These are phyloP conservation scores for Boletus fagicola DNA, from an alignment of 768 basidiomycete genomes.

Conservation along the genomic window DNA sequence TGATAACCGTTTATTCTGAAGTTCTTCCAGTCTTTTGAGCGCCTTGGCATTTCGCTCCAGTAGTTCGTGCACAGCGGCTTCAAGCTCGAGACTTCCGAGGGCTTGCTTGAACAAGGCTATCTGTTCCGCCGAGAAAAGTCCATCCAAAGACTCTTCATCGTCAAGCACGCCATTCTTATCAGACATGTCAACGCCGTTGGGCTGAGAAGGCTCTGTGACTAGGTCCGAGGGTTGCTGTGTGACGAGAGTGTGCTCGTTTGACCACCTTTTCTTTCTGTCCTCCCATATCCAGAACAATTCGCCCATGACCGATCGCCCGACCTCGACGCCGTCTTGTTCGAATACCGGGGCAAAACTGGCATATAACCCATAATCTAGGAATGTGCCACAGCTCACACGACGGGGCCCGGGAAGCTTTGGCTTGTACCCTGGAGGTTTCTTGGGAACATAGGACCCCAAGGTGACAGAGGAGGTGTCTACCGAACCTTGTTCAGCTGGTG, in stretches of 20 bases:
- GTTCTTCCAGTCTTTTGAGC: conserved; percentile 57
- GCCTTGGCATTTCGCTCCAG: conserved; percentile 65
- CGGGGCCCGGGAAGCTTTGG: conserved; percentile 49
- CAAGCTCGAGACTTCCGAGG: conserved; percentile 60
- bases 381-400: conserved; percentile 59
- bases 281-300: conserved; percentile 56
- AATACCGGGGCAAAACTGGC: conserved; percentile 78
- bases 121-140: conserved; percentile 56
- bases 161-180: conserved; percentile 20
- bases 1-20: conserved; percentile 59
- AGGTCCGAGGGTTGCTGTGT: conserved; percentile 4
- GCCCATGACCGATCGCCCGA: conserved; percentile 61
- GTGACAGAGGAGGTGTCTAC: conserved; percentile 35
- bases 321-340: conserved; percentile 72
- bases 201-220: neutral
- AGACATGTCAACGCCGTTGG: conserved; percentile 14
- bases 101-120: conserved; percentile 56
- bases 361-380: conserved; percentile 76
- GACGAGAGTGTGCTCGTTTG: conserved; percentile 18
- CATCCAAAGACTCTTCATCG: conserved; percentile 46
- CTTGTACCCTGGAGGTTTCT: conserved; percentile 40
- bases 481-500: conserved; percentile 32
- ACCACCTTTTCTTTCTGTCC: conserved; percentile 38
- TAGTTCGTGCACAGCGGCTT: conserved; percentile 66
- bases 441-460: conserved; percentile 56